Evolutionary conservation across 1,284 basidiomycete genomes (phyloP).

Genomic region (Pseudozyma pruni): DNA sequence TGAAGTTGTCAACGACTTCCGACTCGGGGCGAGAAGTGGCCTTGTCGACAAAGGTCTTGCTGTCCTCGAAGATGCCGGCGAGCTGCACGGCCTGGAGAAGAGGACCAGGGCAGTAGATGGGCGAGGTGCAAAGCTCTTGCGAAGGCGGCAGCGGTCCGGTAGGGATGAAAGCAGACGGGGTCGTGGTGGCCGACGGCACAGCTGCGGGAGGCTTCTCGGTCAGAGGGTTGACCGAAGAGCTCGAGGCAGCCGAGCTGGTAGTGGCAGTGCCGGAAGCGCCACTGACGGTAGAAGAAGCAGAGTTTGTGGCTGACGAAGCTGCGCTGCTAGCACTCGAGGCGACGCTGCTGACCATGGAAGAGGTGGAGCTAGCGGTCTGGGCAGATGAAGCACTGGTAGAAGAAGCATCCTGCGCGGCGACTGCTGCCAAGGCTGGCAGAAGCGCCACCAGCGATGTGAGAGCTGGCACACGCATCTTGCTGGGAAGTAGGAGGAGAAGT

Average conservation of each 20-base stretch:
- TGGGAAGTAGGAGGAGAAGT: not conserved
- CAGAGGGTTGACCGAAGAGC: constrained; percentile 30
- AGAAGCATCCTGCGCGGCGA: constrained; percentile 30
- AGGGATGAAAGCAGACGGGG: constrained; percentile 33
- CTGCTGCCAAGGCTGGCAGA: constrained; percentile 31
- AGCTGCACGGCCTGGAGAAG: constrained; percentile 77
- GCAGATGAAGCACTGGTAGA: not conserved
- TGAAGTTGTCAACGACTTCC: constrained; percentile 78
- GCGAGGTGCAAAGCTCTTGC: constrained; percentile 53
- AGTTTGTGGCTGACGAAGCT: constrained; percentile 15
- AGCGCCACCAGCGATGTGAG: constrained; percentile 27
- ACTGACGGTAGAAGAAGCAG: constrained; percentile 20
- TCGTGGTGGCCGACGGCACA: constrained; percentile 34
- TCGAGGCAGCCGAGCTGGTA: constrained; percentile 15
- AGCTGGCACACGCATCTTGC: constrained; percentile 29
- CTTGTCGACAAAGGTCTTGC: constrained; percentile 88
- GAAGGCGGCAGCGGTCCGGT: constrained; percentile 23
- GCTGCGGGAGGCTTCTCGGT: constrained; percentile 42
- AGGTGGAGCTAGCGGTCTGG: not conserved
- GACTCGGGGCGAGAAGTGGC: constrained; percentile 69
- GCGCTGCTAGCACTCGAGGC: constrained; percentile 7
- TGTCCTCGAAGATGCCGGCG: constrained; percentile 79
- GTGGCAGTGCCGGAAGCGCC: constrained; percentile 5
- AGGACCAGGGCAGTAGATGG: constrained; percentile 63
- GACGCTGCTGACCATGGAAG: constrained; percentile 4